These are phyloP conservation scores for Striga hermonthica DNA, from an alignment of 305 asterid species.

Conservation along the genomic window DNA sequence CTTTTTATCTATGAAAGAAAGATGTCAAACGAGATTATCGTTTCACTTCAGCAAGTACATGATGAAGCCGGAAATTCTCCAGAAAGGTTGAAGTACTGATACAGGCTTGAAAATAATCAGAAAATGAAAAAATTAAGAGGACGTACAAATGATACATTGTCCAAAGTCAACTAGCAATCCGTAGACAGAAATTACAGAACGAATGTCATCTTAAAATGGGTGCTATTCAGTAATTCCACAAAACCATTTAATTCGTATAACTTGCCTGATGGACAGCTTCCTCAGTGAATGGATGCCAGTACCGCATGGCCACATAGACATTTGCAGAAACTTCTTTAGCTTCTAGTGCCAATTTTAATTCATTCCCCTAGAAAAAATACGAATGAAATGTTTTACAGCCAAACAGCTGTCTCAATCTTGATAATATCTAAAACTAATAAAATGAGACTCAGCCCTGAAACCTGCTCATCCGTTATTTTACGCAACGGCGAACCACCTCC, in stretches of 20 bases:
- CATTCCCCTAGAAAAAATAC: constrained; percentile 55
- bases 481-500: constrained; percentile 99
- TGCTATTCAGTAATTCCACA: too few relatives aligned
- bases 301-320: constrained; percentile 91
- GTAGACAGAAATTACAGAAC: too few relatives aligned
- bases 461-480: constrained; percentile 89
- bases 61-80: not conserved
- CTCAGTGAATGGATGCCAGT: constrained; percentile 97
- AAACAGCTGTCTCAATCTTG: not conserved
- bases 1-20: constrained; percentile 59
- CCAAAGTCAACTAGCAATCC: not conserved
- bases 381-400: constrained; percentile 25
- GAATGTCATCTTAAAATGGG: too few relatives aligned
- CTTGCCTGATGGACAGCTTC: constrained; percentile 86
- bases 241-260: constrained; percentile 1
- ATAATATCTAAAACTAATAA: not conserved
- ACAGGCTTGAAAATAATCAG: not conserved
- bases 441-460: constrained; percentile 19
- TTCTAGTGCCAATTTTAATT: constrained; percentile 61
- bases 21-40: not conserved
- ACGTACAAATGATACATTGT: not conserved
- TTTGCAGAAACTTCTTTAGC: constrained; percentile 58
- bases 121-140: too few relatives aligned
- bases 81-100: not conserved
- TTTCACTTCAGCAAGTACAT: not conserved